These are phyloP conservation scores for Trichomonas tenax DNA, from an alignment of 208 protist genomes.

Conservation along the genomic window DNA sequence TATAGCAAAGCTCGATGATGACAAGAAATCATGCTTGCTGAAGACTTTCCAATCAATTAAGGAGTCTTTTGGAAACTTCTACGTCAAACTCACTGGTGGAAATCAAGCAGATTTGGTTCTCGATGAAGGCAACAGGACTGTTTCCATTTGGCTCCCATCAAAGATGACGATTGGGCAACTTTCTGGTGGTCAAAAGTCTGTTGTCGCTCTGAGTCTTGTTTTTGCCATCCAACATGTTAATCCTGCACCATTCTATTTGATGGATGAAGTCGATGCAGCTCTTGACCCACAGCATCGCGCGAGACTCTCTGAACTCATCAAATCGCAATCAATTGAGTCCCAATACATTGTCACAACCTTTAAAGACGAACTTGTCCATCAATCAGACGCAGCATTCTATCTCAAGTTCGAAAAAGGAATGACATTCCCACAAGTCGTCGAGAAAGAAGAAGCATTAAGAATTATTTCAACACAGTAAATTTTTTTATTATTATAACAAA, in stretches of 20 bases:
- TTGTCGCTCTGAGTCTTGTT: neutral
- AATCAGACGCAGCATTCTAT: neutral
- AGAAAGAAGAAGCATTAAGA: too few relatives aligned
- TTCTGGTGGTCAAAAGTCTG: neutral
- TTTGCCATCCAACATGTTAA: neutral
- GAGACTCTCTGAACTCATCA: neutral
- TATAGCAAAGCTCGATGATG: neutral
- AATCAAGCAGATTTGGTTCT: neutral
- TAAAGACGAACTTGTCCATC: neutral
- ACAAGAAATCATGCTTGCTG: neutral
- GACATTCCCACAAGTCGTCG: neutral
- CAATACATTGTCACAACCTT: slow-evolving; percentile 20
- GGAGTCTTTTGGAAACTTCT: neutral
- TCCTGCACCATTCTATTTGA: slow-evolving; percentile 2
- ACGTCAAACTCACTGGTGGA: neutral
- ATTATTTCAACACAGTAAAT: too few relatives aligned
- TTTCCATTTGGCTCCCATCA: too few relatives aligned
- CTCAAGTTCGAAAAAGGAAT: neutral
- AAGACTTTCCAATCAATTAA: neutral
- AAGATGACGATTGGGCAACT: neutral
- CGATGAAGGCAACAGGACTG: neutral
- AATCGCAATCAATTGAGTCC: neutral
- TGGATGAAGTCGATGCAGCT: slow-evolving; percentile 4
- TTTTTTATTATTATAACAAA: too few relatives aligned
- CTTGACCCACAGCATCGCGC: neutral